Evolutionary conservation across 148 eudicot genomes (phyloP), one percentile per base, ranked within the genome.

Genomic region (Cornus kousa): DNA sequence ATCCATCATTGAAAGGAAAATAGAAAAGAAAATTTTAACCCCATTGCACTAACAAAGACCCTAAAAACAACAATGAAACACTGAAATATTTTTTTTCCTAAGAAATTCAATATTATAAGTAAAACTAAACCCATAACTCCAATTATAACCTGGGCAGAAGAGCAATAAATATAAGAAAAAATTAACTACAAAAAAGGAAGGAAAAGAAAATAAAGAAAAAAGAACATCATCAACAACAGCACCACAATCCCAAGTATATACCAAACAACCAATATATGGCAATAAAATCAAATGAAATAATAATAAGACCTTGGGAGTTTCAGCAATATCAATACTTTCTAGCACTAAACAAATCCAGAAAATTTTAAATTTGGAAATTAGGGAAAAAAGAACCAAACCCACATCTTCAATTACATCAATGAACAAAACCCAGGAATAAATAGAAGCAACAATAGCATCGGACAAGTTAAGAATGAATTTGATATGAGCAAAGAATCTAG

Each of bases 331-430:
- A 12, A 31, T 43, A 43, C 48, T 43, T 43, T 43, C 48, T 6
- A 43, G 48, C 48, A 43, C 48, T 9, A 43, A 43, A 3, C 14
- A 12, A 20, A 37, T 48, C 24, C 8, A 22, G 9, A 39, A 24
- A 64, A 75, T 39, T 8, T 35, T 13, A n/a, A 60, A 74, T 59
- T 35, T 43, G 22, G 43, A n/a, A 37, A 62, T 62, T 8, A 1
- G 1, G 2, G 11, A 74, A 60, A 55, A 48, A 40, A 23, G 1
- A 77, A 68, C 9, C 32, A 50, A 68, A 77, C 66, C 24, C 73
- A 68, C 11, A 77, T 77, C 64, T 76, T 53, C 48, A 46, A 67
- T 77, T 31, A 7, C 65, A 50, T 43, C 48, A 4, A 39, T 39
- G 32, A 77, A 43, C 0, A 50, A 50, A 31, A 68, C 48, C 33